Conservation (phyloP, 2,329 filamentous ascomycete species). For the Diaporthe destruens region DNA sequence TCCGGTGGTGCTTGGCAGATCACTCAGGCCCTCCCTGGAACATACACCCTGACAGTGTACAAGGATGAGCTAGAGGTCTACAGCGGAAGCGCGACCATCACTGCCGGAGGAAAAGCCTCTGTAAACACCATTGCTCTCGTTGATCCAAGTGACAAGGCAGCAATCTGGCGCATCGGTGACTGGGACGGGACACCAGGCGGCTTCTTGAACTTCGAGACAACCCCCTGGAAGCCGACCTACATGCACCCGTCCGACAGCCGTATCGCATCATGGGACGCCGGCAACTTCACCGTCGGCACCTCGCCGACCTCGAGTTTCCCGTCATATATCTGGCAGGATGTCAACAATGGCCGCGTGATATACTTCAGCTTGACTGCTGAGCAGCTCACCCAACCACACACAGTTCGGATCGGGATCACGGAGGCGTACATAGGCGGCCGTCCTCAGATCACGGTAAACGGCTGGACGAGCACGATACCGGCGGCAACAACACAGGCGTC, state of each 20-base stretch:
- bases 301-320: slow-evolving; percentile 52
- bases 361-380: slow-evolving; percentile 53
- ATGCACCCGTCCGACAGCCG: slow-evolving; percentile 55
- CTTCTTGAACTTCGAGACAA: slow-evolving; percentile 53
- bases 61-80: slow-evolving; percentile 52
- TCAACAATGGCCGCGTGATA: slow-evolving; percentile 57
- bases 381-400: slow-evolving; percentile 48
- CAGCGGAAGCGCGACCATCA: slow-evolving; percentile 47
- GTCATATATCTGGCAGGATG: slow-evolving; percentile 57
- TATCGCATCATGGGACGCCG: slow-evolving; percentile 49
- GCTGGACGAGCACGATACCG: slow-evolving; percentile 47
- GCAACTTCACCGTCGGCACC: slow-evolving; percentile 53
- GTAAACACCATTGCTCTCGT: slow-evolving; percentile 49
- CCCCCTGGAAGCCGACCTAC: slow-evolving; percentile 56
- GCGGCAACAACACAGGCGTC: slow-evolving; percentile 48
- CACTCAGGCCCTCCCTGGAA: slow-evolving; percentile 50
- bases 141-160: slow-evolving; percentile 50
- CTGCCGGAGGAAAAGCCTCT: slow-evolving; percentile 47
- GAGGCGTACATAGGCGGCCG: slow-evolving; percentile 50
- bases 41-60: slow-evolving; percentile 51
- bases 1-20: slow-evolving; percentile 49
- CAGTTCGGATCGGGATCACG: slow-evolving; percentile 50
- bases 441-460: slow-evolving; percentile 49
- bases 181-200: slow-evolving; percentile 53
- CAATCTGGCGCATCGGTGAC: slow-evolving; percentile 54